Conservation (phyloP, 2,329 filamentous ascomycete genomes). For the Fusarium aywerte region DNA sequence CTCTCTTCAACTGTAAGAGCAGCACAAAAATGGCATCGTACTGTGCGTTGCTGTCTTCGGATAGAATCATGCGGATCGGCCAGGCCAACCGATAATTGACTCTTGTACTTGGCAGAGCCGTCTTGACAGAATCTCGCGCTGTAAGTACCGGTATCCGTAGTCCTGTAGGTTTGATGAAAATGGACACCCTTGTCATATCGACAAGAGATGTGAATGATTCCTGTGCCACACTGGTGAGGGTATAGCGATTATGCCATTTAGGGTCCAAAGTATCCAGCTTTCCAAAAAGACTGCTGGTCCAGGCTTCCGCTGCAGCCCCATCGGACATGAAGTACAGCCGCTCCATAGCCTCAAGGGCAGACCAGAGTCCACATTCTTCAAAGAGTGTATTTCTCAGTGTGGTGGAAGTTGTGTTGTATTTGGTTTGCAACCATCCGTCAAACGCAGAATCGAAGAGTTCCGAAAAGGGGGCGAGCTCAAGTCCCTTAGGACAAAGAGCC, state of each 20-base stretch:
- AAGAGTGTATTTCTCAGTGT: slow-evolving; percentile 75
- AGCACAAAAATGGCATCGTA: slow-evolving; percentile 82
- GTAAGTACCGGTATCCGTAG: slow-evolving; percentile 57
- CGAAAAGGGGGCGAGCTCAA: slow-evolving; percentile 73
- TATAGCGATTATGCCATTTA: slow-evolving; percentile 83
- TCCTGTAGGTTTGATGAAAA: slow-evolving; percentile 60
- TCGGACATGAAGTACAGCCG: slow-evolving; percentile 81
- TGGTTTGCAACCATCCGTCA: slow-evolving; percentile 78
- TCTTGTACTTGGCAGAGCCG: slow-evolving; percentile 69
- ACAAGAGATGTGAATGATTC: slow-evolving; percentile 72
- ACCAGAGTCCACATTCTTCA: slow-evolving; percentile 72
- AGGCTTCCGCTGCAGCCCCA: slow-evolving; percentile 71
- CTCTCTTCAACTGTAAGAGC: slow-evolving; percentile 80
- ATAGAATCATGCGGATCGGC: slow-evolving; percentile 78
- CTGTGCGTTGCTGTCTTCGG: slow-evolving; percentile 67
- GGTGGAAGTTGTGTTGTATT: slow-evolving; percentile 75
- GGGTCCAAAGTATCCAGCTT: slow-evolving; percentile 71
- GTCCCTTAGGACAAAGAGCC: slow-evolving; percentile 61
- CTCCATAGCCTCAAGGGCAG: slow-evolving; percentile 73
- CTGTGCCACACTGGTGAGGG: slow-evolving; percentile 80
- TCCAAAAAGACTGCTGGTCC: slow-evolving; percentile 77
- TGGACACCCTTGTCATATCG: slow-evolving; percentile 70
- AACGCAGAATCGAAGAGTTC: slow-evolving; percentile 79
- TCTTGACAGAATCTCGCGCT: slow-evolving; percentile 66
- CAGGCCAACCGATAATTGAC: slow-evolving; percentile 75